A percentile compares a stretch with the other conserved stretches of the same genome.
phyloP scores from a whole-genome alignment of 306 rosid species.

The Malus sylvestris region DNA sequence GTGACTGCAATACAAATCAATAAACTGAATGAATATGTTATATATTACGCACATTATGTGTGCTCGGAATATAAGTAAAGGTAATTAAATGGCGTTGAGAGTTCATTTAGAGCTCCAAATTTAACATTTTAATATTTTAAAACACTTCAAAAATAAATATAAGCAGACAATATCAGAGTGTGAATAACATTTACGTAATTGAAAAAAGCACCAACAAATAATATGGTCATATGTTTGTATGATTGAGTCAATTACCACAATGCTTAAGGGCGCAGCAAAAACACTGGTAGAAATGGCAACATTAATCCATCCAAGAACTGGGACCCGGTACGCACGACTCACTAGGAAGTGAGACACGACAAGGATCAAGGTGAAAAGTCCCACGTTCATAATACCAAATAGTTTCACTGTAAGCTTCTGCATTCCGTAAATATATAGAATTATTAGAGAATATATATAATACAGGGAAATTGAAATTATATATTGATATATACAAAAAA shows the following conservation, averaged over 20 bases:
- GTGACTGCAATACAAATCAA: constrained; percentile 36
- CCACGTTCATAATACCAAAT: constrained; percentile 51
- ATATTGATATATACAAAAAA: not conserved
- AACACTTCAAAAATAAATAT: not conserved
- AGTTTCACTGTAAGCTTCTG: constrained; percentile 54
- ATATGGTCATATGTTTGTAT: no score
- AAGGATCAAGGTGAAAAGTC: constrained; percentile 42
- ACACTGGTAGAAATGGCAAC: constrained; percentile 55
- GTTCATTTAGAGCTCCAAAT: not conserved
- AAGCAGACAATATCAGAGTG: no score
- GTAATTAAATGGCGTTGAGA: not conserved
- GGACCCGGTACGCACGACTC: constrained; percentile 28
- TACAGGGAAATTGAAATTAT: not conserved
- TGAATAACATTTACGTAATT: no score
- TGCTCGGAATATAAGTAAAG: not conserved
- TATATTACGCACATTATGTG: not conserved
- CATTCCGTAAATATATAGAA: not conserved
- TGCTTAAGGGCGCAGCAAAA: constrained; percentile 78
- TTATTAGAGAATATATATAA: not conserved
- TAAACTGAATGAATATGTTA: not conserved
- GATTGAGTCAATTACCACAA: constrained; percentile 38
- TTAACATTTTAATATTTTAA: no score
- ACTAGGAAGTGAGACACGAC: constrained; percentile 32
- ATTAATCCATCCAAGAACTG: constrained; percentile 76
- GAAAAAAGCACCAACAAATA: no score